Evolutionary conservation across 2,329 filamentous ascomycete genomes (phyloP), one percentile per base, ranked within the genome.

Genomic region (Fusarium avenaceum): DNA sequence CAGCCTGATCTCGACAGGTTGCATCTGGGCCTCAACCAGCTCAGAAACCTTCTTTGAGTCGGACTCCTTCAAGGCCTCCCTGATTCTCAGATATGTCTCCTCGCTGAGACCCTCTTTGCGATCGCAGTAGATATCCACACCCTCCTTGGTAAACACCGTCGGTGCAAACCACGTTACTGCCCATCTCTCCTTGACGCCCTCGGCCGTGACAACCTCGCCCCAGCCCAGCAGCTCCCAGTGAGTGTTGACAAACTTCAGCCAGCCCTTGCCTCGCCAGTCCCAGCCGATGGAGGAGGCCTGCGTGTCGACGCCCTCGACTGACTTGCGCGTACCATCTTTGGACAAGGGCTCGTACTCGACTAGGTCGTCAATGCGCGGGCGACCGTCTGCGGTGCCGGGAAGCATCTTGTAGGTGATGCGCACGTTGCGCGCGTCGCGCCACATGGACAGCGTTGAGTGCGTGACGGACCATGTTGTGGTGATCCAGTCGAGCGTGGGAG

Each of bases 161-260:
- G 92, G 90, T 66, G 90, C 89, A 78, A 97, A 97, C 84, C 90
- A 95, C 6, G 92, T 96, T 15, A 97, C 92, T 2, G 87, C 88
- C 92, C 92, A 97, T 71, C 85, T 84, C 77, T 88, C 86, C 47
- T 72, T 76, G 10, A 73, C 76, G 1, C 79, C 79, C 32, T 77
- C 81, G 15, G 79, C 76, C 22, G 79, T 70, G 33, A 75, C 72
- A 22, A 77, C 76, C 75, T 90, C 86, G 7, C 92, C 92, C 84
- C 88, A 94, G 4, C 90, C 92, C 19, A 96, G 78, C 3, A 96
- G 81, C 83, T 97, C 92, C 93, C 93, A 97, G 74, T 93, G 89
- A 45, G 87, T 90, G 17, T 83, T 86, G 26, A 92, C 90, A 69
- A 95, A 89, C 76, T 85, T 86, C 64, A 97, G 79, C 86, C 85